These are phyloP conservation scores for Beverwykella pulmonaria DNA, from an alignment of 495 filamentous ascomycete genomes.

Conservation along the genomic window DNA sequence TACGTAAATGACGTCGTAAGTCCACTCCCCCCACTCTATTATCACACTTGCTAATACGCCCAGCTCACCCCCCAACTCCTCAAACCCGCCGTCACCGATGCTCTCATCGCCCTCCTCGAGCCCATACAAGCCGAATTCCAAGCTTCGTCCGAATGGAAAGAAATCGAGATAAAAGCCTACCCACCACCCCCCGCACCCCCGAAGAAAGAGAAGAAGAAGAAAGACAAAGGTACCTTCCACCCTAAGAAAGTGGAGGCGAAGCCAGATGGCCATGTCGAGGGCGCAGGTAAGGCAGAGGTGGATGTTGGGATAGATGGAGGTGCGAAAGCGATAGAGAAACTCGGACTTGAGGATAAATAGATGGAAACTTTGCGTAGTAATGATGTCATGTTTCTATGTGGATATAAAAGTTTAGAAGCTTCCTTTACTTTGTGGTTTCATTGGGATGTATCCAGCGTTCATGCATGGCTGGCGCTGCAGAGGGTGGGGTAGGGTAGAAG, in stretches of 20 bases:
- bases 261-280: conserved; percentile 47
- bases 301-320: conserved; percentile 45
- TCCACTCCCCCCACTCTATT: too few species aligned
- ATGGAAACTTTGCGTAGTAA: too few species aligned
- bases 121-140: conserved; percentile 76
- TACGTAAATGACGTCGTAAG: conserved; percentile 78
- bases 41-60: conserved; percentile 16
- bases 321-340: conserved; percentile 46
- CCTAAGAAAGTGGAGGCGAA: conserved; percentile 47
- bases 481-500: background rate
- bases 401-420: conserved; percentile 1
- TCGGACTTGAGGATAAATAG: conserved; percentile 37
- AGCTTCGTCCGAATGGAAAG: conserved; percentile 76
- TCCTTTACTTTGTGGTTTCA: background rate
- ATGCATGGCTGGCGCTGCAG: background rate
- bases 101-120: conserved; percentile 68
- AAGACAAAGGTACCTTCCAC: conserved; percentile 75
- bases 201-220: conserved; percentile 77
- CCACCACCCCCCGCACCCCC: conserved; percentile 63
- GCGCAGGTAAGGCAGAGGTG: conserved; percentile 43
- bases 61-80: conserved; percentile 83
- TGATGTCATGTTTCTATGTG: background rate
- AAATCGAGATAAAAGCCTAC: conserved; percentile 78
- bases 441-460: conserved; percentile 1
- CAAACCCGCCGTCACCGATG: conserved; percentile 73